Evolutionary conservation across 352 stramenopile genomes (phyloP), one percentile per base, ranked within the genome.

Genomic region (Pythium inflatum): DNA sequence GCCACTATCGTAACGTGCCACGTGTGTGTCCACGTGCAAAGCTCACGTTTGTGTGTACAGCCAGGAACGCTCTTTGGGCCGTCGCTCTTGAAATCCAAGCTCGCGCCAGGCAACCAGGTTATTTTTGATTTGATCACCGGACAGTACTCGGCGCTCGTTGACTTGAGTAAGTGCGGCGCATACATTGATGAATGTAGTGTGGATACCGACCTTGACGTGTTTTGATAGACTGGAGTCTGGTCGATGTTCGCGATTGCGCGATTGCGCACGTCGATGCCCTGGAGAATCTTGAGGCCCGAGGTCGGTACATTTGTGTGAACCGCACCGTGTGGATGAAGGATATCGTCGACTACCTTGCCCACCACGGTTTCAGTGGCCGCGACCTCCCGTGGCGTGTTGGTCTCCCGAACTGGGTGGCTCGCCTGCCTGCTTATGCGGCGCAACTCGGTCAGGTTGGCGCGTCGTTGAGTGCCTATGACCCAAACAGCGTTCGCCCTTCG

Each of bases 271-370:
- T 95, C 66, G 81, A 83, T 16, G 86, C 88, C 2, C 65, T 96
- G 27, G 89, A 96, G 66, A 93, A 95, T 61, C 89, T 89, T 33
- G 87, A 95, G 46, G 89, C 89, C 24, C 82, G 84, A 51, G 86
- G 87, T 8, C 85, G 89, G 33, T 96, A 96, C 73, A 94, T 95
- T 54, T 95, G 86, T 43, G 89, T 96, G 16, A 94, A 94, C 63
- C 81, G 77, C 46, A 93, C 67, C 1, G 77, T 96, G 3, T 96
- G 86, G 87, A 91, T 96, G 85, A 94, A 93, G 60, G 89, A 96
- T 24, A 85, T 96, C 49, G 89, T 96, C 5, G 87, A 96, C 43
- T 90, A 88, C n/a, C 70, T 96, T 13, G 75, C 87, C 2, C 83
- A 79, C 45, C 94, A 96, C 70, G 89, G 89, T 5, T 95, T 88